Percentiles rank a stretch among this genome's conserved stretches.
These are phyloP conservation scores for Penicillium roqueforti DNA, from an alignment of 495 filamentous ascomycete species.

Conservation along the genomic window DNA sequence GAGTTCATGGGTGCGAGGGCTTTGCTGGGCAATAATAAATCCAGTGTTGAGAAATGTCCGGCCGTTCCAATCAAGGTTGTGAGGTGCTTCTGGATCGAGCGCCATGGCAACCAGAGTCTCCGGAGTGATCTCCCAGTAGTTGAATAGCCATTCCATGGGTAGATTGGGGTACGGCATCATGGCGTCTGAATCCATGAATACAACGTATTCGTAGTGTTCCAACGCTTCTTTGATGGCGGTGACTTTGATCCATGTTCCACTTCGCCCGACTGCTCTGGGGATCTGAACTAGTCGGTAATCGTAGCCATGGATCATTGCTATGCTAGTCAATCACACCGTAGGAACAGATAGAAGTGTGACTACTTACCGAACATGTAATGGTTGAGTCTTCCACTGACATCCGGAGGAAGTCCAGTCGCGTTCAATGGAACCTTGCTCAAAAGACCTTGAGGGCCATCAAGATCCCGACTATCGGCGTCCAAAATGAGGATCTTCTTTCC, in stretches of 20 bases:
- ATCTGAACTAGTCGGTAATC: constrained; percentile 48
- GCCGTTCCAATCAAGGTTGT: constrained; percentile 28
- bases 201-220: constrained; percentile 43
- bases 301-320: constrained; percentile 50
- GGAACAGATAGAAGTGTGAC: not conserved
- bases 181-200: constrained; percentile 50
- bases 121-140: constrained; percentile 46
- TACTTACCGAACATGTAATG: constrained; percentile 38
- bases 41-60: constrained; percentile 37
- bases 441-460: constrained; percentile 25
- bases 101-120: constrained; percentile 45
- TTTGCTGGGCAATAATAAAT: constrained; percentile 37
- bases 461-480: constrained; percentile 37
- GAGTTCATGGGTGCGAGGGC: constrained; percentile 32
- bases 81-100: constrained; percentile 29
- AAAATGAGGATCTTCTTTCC: constrained; percentile 36
- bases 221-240: constrained; percentile 42
- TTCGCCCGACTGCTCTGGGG: constrained; percentile 14
- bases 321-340: not conserved
- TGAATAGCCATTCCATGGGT: constrained; percentile 52
- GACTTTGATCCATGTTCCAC: constrained; percentile 48
- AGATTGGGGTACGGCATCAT: constrained; percentile 46
- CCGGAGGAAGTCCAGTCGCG: constrained; percentile 6
- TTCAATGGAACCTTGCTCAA: constrained; percentile 23
- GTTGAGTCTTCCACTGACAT: constrained; percentile 34